phyloP scores from a whole-genome alignment of 23 red algal genomes.

The Gracilaria caudata region DNA sequence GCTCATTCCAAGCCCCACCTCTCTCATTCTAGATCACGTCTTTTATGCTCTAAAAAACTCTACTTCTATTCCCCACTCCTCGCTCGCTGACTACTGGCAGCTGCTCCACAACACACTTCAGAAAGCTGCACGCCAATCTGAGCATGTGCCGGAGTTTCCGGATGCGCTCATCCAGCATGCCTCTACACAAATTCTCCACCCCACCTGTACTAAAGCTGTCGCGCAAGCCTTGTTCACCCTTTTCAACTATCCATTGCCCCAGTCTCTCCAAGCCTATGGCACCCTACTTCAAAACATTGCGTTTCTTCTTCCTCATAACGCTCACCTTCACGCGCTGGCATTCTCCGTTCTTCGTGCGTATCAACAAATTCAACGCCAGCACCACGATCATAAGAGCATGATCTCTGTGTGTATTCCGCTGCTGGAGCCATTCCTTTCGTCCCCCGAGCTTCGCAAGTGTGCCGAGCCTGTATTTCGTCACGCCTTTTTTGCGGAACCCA shows the following conservation, averaged over 20 bases:
- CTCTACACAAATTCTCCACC: background rate
- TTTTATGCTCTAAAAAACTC: conserved; percentile 1
- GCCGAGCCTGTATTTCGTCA: background rate
- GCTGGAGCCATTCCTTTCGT: conserved; percentile 4
- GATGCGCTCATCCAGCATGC: background rate
- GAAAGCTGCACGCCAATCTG: background rate
- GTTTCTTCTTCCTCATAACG: background rate
- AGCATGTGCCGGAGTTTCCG: conserved; percentile 7
- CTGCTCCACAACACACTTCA: background rate
- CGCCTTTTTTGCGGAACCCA: conserved; percentile 16
- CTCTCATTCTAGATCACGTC: background rate
- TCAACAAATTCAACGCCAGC: background rate
- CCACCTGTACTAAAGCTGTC: background rate
- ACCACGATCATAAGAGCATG: background rate
- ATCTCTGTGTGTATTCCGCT: background rate
- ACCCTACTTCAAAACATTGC: background rate
- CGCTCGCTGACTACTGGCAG: background rate
- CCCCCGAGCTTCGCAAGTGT: background rate
- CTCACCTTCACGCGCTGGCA: background rate
- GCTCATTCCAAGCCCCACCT: background rate
- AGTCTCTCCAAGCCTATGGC: background rate
- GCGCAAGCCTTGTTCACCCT: background rate
- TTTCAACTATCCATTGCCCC: background rate
- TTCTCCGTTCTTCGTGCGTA: background rate
- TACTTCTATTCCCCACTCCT: background rate